phyloP scores from a whole-genome alignment of 164 flowering plant genomes.

The Macadamia integrifolia region DNA sequence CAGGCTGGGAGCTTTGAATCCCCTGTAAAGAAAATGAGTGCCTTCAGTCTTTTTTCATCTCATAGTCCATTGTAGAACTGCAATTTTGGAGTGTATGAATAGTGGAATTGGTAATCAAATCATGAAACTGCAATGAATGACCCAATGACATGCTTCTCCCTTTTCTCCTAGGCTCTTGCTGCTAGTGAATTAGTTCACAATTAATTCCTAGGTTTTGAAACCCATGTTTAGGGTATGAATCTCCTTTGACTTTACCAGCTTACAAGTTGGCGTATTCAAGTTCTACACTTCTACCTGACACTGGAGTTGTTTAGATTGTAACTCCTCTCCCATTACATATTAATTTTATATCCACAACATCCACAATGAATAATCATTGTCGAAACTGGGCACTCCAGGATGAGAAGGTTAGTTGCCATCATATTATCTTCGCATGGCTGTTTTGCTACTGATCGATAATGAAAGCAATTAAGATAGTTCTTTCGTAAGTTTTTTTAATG shows the following conservation, averaged over 20 bases:
- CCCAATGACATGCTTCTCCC: neutral
- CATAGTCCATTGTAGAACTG: neutral
- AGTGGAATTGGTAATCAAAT: neutral
- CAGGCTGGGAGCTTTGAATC: conserved; percentile 8
- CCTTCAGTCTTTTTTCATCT: neutral
- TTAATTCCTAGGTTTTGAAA: too few species aligned
- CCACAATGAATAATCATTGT: neutral
- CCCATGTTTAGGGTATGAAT: too few species aligned
- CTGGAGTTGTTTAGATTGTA: neutral
- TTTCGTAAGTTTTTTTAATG: too few species aligned
- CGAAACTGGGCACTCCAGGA: too few species aligned
- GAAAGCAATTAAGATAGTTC: too few species aligned
- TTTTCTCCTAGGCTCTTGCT: too few species aligned
- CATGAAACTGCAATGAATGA: neutral
- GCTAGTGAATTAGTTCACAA: too few species aligned
- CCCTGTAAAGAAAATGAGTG: conserved; percentile 9
- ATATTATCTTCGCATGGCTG: too few species aligned
- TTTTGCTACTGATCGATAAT: too few species aligned
- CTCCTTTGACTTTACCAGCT: too few species aligned
- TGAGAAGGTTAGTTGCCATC: too few species aligned
- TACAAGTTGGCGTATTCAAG: neutral
- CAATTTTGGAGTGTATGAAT: neutral
- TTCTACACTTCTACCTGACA: neutral
- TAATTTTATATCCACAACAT: neutral
- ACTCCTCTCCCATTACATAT: neutral